A percentile compares a stretch with the other conserved stretches of the same genome.
These are phyloP conservation scores for Debaryomycetaceae sp. DNA, from an alignment of 1,139 yeast species.

Conservation along the genomic window DNA sequence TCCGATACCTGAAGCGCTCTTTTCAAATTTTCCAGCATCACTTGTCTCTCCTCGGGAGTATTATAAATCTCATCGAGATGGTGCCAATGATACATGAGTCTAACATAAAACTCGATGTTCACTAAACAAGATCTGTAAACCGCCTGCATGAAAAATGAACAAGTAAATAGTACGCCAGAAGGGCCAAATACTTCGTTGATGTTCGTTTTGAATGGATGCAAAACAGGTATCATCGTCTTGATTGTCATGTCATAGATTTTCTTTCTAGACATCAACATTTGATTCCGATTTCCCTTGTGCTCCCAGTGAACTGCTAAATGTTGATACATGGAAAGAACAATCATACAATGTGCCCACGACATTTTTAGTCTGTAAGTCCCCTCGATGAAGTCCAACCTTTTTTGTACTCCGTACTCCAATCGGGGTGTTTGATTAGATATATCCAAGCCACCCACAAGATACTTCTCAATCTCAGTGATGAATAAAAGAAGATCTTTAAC, in stretches of 20 bases:
- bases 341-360: conserved; percentile 26
- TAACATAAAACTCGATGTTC: conserved; percentile 18
- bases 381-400: conserved; percentile 18
- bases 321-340: conserved; percentile 20
- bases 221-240: conserved; percentile 27
- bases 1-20: not conserved
- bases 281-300: conserved; percentile 14
- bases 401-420: not conserved
- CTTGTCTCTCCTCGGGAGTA: not conserved
- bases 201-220: conserved; percentile 22
- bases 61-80: not conserved
- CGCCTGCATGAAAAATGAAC: conserved; percentile 26
- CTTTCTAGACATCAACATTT: conserved; percentile 26
- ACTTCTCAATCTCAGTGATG: conserved; percentile 27
- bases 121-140: conserved; percentile 30
- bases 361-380: conserved; percentile 29
- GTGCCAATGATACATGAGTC: conserved; percentile 15
- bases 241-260: conserved; percentile 21
- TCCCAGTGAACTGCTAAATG: conserved; percentile 32
- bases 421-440: not conserved
- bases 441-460: conserved; percentile 10
- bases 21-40: not conserved
- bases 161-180: conserved; percentile 32
- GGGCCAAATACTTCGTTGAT: conserved; percentile 30
- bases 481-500: conserved; percentile 17